Evolutionary conservation across 2,329 filamentous ascomycete genomes (phyloP).

Genomic region (Pleomassaria siparia): DNA sequence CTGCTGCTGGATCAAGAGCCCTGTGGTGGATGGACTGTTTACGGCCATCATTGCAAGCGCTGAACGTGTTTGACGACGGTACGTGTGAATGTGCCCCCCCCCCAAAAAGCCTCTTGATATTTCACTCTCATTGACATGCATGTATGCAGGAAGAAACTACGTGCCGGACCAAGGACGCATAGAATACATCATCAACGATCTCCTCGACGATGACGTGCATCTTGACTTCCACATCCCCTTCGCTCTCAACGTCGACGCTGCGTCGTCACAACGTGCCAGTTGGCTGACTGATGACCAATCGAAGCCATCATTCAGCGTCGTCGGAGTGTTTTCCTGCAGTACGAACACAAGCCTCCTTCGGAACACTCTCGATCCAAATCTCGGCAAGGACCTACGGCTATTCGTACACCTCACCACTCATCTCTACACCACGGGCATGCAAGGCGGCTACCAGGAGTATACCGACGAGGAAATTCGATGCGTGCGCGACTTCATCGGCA

Average conservation of each 20-base stretch:
- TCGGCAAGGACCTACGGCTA: conserved; percentile 15
- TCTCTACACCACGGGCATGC: conserved; percentile 19
- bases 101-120: too few species aligned
- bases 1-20: conserved; percentile 14
- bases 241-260: conserved; percentile 18
- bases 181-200: conserved; percentile 12
- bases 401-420: conserved; percentile 20
- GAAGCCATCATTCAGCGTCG: conserved; percentile 14
- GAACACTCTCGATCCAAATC: conserved; percentile 14
- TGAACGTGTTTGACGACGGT: conserved; percentile 18
- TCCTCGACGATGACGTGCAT: conserved; percentile 17
- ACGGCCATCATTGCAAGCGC: conserved; percentile 16
- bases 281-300: conserved; percentile 16
- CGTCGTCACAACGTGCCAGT: conserved; percentile 17
- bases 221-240: conserved; percentile 23
- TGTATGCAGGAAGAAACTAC: conserved; percentile 3
- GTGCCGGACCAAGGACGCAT: conserved; percentile 9
- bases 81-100: conserved; percentile 1
- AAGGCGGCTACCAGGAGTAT: conserved; percentile 16
- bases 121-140: not conserved
- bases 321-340: conserved; percentile 20
- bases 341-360: conserved; percentile 17
- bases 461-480: conserved; percentile 17
- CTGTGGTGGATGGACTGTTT: conserved; percentile 24
- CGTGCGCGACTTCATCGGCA: conserved; percentile 17